These are phyloP conservation scores for Pseudopyrenochaeta lycopersici DNA, from an alignment of 2,329 filamentous ascomycete genomes.

Conservation along the genomic window DNA sequence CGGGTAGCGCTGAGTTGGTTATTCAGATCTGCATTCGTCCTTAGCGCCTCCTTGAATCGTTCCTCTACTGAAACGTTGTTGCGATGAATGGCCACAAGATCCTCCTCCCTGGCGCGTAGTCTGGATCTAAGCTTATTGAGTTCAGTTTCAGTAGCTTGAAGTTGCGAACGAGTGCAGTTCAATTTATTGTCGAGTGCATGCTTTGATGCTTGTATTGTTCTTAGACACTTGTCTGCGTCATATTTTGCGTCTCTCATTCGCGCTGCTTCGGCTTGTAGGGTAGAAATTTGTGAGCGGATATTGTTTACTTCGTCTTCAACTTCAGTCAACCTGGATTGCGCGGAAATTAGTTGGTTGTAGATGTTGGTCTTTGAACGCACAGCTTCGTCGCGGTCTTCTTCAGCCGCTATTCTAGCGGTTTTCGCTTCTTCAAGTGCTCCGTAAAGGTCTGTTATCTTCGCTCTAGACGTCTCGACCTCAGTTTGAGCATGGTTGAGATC, in stretches of 20 bases:
- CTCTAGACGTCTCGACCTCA: conserved; percentile 16
- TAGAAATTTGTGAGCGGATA: conserved; percentile 18
- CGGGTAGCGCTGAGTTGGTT: conserved; percentile 25
- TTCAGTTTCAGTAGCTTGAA: conserved; percentile 20
- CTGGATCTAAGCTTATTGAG: conserved; percentile 11
- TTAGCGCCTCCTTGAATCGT: conserved; percentile 20
- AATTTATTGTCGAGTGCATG: conserved; percentile 23
- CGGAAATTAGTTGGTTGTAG: conserved; percentile 16
- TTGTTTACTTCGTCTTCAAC: conserved; percentile 17
- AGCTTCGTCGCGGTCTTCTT: conserved; percentile 13
- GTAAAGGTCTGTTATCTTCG: conserved; percentile 18
- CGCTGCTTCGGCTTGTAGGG: conserved; percentile 25
- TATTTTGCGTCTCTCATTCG: conserved; percentile 24
- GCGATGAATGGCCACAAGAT: conserved; percentile 23
- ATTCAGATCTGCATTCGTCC: conserved; percentile 26
- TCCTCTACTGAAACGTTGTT: conserved; percentile 22
- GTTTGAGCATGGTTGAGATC: conserved; percentile 10
- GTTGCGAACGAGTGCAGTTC: conserved; percentile 19
- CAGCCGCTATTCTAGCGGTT: conserved; percentile 11
- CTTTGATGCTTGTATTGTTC: conserved; percentile 19
- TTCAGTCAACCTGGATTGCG: conserved; percentile 16
- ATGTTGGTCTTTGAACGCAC: conserved; percentile 6
- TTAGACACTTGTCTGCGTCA: conserved; percentile 27
- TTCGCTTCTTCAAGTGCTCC: conserved; percentile 9
- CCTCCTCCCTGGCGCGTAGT: conserved; percentile 24